Evolutionary conservation across 2,329 filamentous ascomycete species (phyloP), one percentile per base, ranked within the genome.

Genomic region (Cytospora mali): DNA sequence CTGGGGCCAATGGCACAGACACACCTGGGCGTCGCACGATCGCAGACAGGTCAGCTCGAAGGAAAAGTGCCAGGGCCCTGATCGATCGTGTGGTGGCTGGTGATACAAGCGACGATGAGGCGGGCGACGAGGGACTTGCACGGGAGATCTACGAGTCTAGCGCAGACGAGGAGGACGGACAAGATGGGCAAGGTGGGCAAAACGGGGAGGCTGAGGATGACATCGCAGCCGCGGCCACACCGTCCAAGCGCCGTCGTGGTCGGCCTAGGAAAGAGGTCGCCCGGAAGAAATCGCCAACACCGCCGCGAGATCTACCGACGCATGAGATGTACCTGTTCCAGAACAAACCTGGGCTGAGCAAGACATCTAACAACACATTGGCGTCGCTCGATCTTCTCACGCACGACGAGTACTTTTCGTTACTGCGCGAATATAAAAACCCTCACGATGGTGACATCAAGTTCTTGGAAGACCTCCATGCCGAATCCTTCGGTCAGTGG

Each of bases 271-370:
- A 65, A 6, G 58, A 70, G 0, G 71, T 71, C 11, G 62, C 67
- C 1, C 83, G 85, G 67, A 85, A 87, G 69, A 86, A 85, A 62
- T 92, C 90, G 7, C 90, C 91, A 1, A 93, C 90, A 6, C 92
- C 92, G 3, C 92, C 94, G 21, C 84, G 87, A 58, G 86, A 97
- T 69, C 82, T 98, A 2, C 91, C 93, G 6, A 83, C 93, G 0
- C 92, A 97, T 71, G 95, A 98, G 74, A 85, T 90, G 68, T 99
- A 96, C 78, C 98, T 99, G 75, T 91, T 89, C 71, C 92, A 98
- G 71, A 97, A 96, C 73, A 88, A 92, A 54, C 88, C 91, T 0
- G 93, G 92, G 2, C 84, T 87, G 4, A 81, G 86, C 51, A 93
- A 93, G 75, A 97, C 94, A 0, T 97, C 93, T 1, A 90, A 91